These are phyloP conservation scores for Climacium dendroides DNA, from an alignment of 225 moss, liverwort and hornwort species.

Conservation along the genomic window DNA sequence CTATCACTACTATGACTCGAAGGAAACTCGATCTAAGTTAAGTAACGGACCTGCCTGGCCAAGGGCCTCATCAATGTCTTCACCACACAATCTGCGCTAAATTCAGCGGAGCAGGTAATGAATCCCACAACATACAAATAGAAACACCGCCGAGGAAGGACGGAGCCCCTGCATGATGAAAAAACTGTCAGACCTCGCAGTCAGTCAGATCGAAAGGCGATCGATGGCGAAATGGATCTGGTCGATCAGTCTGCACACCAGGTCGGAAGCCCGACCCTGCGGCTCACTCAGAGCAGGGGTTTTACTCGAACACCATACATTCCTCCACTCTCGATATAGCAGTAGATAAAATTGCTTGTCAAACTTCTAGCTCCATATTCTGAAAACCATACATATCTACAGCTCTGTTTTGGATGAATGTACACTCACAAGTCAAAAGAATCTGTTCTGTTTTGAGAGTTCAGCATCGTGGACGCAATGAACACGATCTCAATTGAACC, in stretches of 20 bases:
- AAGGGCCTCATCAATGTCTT: not conserved
- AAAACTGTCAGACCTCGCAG: not conserved
- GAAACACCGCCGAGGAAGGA: not conserved
- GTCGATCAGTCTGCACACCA: not conserved
- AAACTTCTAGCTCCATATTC: not conserved
- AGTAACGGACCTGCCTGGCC: not conserved
- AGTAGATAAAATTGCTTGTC: not conserved
- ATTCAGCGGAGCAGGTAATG: not conserved
- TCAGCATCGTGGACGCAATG: not conserved
- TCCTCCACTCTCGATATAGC: not conserved
- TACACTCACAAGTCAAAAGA: not conserved
- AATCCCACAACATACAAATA: not conserved
- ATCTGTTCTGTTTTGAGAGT: not conserved
- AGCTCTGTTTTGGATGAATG: not conserved
- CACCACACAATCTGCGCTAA: not conserved
- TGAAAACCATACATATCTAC: not conserved
- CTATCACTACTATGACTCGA: not conserved
- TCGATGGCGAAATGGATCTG: not conserved
- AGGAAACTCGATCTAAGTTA: not conserved
- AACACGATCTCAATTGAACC: not conserved
- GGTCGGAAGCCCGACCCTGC: not conserved
- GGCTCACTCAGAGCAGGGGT: not conserved
- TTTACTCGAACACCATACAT: not conserved
- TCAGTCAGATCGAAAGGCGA: not conserved
- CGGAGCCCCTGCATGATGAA: not conserved